phyloP scores from a whole-genome alignment of 305 asterid genomes.

The Fraxinus velutina region DNA sequence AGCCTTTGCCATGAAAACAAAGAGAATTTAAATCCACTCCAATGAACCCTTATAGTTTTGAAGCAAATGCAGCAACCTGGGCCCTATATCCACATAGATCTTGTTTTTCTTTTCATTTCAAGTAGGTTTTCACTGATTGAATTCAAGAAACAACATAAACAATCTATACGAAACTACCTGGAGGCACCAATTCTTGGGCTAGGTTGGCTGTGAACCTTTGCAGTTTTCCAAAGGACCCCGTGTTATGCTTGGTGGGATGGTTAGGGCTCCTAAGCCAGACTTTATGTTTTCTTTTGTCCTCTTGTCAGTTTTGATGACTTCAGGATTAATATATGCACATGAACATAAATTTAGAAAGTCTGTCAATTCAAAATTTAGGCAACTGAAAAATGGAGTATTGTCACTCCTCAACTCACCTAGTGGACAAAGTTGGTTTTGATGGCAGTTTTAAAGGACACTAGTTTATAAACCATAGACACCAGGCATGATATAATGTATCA shows the following conservation, averaged over 20 bases:
- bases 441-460: neutral
- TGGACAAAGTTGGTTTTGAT: neutral
- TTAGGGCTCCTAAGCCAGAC: neutral
- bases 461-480: neutral
- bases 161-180: neutral
- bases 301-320: neutral
- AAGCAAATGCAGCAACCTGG: neutral
- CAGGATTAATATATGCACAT: neutral
- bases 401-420: neutral
- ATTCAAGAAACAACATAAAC: neutral
- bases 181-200: neutral
- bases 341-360: neutral
- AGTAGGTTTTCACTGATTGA: neutral
- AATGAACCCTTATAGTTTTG: neutral
- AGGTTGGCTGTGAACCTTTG: neutral
- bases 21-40: neutral
- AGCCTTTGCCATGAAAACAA: neutral
- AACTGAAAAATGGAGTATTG: neutral
- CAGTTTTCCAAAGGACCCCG: neutral
- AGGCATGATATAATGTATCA: neutral
- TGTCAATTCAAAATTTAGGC: neutral
- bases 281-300: neutral
- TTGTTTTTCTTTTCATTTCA: neutral
- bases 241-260: neutral
- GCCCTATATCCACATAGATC: neutral